Conservation (phyloP, 2,329 filamentous ascomycete genomes). For the Ophiosphaerella herpotricha region DNA sequence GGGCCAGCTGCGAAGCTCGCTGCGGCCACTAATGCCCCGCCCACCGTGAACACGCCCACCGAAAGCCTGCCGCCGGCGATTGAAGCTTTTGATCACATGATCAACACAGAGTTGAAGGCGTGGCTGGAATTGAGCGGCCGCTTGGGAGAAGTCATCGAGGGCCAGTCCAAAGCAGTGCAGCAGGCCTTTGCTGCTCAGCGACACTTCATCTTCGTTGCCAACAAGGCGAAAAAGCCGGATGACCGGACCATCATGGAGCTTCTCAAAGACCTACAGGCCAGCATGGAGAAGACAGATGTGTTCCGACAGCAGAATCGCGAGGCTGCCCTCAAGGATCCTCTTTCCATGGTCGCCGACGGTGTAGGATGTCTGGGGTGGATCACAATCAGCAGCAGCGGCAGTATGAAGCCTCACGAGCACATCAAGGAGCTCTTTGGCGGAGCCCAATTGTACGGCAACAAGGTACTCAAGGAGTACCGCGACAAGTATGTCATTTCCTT, state of each 20-base stretch:
- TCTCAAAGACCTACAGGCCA: slow-evolving; percentile 83
- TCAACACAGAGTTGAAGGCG: slow-evolving; percentile 72
- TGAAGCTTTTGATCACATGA: slow-evolving; percentile 82
- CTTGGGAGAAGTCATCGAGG: slow-evolving; percentile 75
- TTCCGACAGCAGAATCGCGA: slow-evolving; percentile 82
- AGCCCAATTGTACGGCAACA: slow-evolving; percentile 93
- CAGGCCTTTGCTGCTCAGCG: slow-evolving; percentile 82
- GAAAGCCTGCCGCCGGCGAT: slow-evolving; percentile 65
- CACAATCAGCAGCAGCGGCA: slow-evolving; percentile 65
- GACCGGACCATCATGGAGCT: slow-evolving; percentile 73
- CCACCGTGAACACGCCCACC: slow-evolving; percentile 42
- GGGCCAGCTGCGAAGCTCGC: slow-evolving; percentile 33
- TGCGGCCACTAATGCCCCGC: slow-evolving; percentile 34
- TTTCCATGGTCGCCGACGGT: slow-evolving; percentile 87
- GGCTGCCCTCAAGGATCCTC: slow-evolving; percentile 75
- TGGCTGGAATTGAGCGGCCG: slow-evolving; percentile 79
- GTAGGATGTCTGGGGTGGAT: slow-evolving; percentile 92
- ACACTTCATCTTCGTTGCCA: slow-evolving; percentile 83
- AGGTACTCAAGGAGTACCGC: slow-evolving; percentile 88
- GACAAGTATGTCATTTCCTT: slow-evolving; percentile 62
- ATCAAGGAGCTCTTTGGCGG: slow-evolving; percentile 81
- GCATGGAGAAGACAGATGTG: slow-evolving; percentile 76
- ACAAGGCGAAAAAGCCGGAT: slow-evolving; percentile 90
- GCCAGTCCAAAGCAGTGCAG: slow-evolving; percentile 69
- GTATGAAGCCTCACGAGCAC: slow-evolving; percentile 75